Conservation (phyloP, 352 stramenopile species). For the Pythium scleroteichum region DNA sequence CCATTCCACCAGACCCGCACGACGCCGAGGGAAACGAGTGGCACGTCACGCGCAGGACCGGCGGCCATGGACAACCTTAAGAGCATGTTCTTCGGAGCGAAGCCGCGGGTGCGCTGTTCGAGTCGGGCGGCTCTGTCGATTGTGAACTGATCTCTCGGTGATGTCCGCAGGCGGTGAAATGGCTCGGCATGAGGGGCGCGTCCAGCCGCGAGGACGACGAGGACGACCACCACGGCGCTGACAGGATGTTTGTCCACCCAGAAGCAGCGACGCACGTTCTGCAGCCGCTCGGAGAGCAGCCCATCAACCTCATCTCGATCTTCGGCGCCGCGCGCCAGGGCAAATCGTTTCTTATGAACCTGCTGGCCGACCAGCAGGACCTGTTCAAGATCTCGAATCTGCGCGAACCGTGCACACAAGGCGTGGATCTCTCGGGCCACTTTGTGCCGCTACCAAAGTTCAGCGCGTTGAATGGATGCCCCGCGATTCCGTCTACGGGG, state of each 20-base stretch:
- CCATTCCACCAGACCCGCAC: too few species aligned
- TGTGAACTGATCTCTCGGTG: not conserved
- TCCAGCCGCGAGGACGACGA: conserved; percentile 19
- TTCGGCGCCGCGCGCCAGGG: conserved; percentile 83
- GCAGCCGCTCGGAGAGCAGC: conserved; percentile 55
- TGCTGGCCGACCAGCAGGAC: conserved; percentile 84
- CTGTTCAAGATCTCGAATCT: conserved; percentile 89
- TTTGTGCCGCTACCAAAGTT: conserved; percentile 73
- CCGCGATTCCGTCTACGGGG: conserved; percentile 24
- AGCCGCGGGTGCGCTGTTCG: conserved; percentile 28
- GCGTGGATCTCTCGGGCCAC: conserved; percentile 78
- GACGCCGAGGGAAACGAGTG: not conserved
- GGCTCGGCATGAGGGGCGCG: conserved; percentile 65
- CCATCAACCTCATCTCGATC: conserved; percentile 85
- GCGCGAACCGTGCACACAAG: conserved; percentile 83
- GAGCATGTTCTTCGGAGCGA: conserved; percentile 42
- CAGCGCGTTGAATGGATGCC: conserved; percentile 70
- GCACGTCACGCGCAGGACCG: too few species aligned
- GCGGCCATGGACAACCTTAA: conserved; percentile 45
- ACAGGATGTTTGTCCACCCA: conserved; percentile 70
- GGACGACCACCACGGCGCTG: conserved; percentile 32
- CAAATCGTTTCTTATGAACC: conserved; percentile 89
- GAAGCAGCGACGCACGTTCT: conserved; percentile 65
- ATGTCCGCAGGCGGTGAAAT: conserved; percentile 68
- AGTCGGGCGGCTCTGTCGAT: not conserved